These are phyloP conservation scores for Neurospora discreta DNA, from an alignment of 495 filamentous ascomycete genomes.

Conservation along the genomic window DNA sequence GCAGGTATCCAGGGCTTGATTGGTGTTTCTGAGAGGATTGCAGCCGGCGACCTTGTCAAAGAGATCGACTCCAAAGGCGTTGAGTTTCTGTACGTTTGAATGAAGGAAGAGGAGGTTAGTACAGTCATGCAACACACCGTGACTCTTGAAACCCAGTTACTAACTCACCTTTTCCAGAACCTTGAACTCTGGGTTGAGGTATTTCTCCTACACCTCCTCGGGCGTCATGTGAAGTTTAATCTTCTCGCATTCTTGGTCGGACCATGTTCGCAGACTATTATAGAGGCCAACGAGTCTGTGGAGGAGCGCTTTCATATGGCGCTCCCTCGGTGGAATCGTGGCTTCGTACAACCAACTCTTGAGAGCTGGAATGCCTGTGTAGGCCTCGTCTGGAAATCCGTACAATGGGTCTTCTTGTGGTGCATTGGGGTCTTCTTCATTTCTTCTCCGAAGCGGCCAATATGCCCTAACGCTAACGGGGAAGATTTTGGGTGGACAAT, in stretches of 20 bases:
- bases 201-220: not conserved
- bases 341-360: conserved; percentile 10
- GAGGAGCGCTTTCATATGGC: conserved; percentile 10
- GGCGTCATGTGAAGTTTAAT: not conserved
- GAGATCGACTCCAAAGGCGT: too few species aligned
- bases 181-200: not conserved
- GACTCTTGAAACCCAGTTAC: too few species aligned
- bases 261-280: conserved; percentile 10
- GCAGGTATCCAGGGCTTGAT: not conserved
- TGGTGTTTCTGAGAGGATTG: conserved; percentile 1
- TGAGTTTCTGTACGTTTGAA: too few species aligned
- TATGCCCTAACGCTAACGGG: conserved; percentile 11
- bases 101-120: too few species aligned
- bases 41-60: too few species aligned
- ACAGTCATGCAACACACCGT: too few species aligned
- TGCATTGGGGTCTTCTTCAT: not conserved
- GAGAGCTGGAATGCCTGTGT: conserved; percentile 15
- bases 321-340: conserved; percentile 6
- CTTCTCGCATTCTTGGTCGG: not conserved
- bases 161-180: not conserved
- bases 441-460: conserved; percentile 3
- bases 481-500: not conserved
- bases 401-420: not conserved
- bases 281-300: conserved; percentile 3
- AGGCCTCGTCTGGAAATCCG: conserved; percentile 12